Evolutionary conservation across 495 filamentous ascomycete genomes (phyloP).

Genomic region (Chaetomium cochliodes): DNA sequence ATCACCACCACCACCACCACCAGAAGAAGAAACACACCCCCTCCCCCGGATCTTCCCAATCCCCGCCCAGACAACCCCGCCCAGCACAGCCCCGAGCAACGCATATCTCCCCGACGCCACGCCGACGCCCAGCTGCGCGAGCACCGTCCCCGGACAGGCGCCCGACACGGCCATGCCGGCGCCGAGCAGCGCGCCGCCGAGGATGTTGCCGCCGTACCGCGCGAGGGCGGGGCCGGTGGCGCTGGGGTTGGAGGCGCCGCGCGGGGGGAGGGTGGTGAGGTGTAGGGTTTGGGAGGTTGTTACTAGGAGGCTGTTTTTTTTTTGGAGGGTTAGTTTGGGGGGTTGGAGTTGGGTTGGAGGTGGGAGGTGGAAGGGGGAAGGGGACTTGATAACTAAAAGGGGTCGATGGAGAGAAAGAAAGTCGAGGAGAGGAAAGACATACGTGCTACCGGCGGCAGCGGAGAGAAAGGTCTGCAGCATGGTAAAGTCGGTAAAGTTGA

Average conservation of each 20-base stretch:
- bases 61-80: conserved; percentile 43
- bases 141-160: conserved; percentile 56
- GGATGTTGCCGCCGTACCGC: conserved; percentile 58
- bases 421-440: conserved; percentile 31
- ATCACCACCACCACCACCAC: not conserved
- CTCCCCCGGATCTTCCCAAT: conserved; percentile 9
- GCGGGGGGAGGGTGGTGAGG: conserved; percentile 37
- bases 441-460: conserved; percentile 56
- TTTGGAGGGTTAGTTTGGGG: not conserved
- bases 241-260: conserved; percentile 39
- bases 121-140: conserved; percentile 53
- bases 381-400: too few relatives aligned
- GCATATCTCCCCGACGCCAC: conserved; percentile 45
- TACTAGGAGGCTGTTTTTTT: conserved; percentile 38
- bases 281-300: conserved; percentile 34
- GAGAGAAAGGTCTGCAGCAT: conserved; percentile 59
- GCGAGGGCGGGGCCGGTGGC: conserved; percentile 28
- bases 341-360: not conserved
- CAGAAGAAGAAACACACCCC: not conserved
- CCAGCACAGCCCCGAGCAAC: conserved; percentile 45
- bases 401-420: not conserved
- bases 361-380: not conserved
- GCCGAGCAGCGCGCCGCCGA: conserved; percentile 56
- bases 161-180: conserved; percentile 56
- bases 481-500: conserved; percentile 54